A percentile compares a stretch with the other conserved stretches of the same genome.
Evolutionary conservation across 2,329 filamentous ascomycete species (phyloP).

Genomic region (Albophoma yamanashiensis): DNA sequence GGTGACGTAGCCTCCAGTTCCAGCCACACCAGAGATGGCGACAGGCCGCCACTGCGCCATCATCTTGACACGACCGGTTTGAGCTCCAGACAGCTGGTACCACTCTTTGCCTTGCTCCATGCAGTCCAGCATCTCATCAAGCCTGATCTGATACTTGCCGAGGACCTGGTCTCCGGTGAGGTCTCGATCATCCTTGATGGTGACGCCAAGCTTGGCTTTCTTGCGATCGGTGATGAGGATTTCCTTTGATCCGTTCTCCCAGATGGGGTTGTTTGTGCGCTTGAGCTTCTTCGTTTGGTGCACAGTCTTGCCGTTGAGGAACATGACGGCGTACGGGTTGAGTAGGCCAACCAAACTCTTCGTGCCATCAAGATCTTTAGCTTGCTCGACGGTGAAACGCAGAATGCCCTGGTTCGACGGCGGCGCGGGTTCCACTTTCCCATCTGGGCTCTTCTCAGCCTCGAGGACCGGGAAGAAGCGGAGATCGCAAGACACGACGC

Average conservation of each 20-base stretch:
- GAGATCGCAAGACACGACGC: conserved; percentile 69
- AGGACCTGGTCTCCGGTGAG: conserved; percentile 72
- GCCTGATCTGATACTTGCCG: conserved; percentile 88
- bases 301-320: conserved; percentile 87
- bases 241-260: conserved; percentile 86
- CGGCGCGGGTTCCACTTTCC: conserved; percentile 68
- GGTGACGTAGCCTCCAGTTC: conserved; percentile 81
- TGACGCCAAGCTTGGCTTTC: conserved; percentile 78
- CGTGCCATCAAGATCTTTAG: conserved; percentile 85
- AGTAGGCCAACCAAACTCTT: conserved; percentile 88
- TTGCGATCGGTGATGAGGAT: conserved; percentile 91
- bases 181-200: conserved; percentile 92
- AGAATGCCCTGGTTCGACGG: conserved; percentile 91
- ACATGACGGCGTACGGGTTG: conserved; percentile 79
- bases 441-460: conserved; percentile 59
- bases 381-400: conserved; percentile 87
- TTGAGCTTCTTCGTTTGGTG: conserved; percentile 88
- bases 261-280: conserved; percentile 95
- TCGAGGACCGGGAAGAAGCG: conserved; percentile 93
- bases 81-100: conserved; percentile 78
- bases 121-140: conserved; percentile 85
- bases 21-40: conserved; percentile 67
- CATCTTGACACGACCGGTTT: conserved; percentile 81
- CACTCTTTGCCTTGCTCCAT: conserved; percentile 92
- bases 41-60: conserved; percentile 93